phyloP scores from a whole-genome alignment of 2,329 filamentous ascomycete genomes.

The Hypoxylon sp. region DNA sequence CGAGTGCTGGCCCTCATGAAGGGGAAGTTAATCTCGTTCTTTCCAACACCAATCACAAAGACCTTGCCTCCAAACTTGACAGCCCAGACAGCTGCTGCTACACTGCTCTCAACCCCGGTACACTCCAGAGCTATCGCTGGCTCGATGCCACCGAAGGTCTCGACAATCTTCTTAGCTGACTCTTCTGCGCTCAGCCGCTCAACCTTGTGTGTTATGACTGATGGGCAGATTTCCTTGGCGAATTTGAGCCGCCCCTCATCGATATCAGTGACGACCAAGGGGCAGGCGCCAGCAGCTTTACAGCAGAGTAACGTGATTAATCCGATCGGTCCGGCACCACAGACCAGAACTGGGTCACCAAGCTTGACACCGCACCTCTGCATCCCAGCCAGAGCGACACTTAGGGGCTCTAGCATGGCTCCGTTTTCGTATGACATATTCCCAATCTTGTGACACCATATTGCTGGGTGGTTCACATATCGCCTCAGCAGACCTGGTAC shows the following conservation, averaged over 20 bases:
- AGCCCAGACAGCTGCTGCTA: slow-evolving; percentile 88
- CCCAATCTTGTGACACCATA: slow-evolving; percentile 97
- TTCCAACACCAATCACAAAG: slow-evolving; percentile 95
- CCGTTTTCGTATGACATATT: slow-evolving; percentile 94
- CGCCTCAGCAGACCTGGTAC: slow-evolving; percentile 87
- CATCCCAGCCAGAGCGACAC: slow-evolving; percentile 89
- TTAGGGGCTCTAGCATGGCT: slow-evolving; percentile 89
- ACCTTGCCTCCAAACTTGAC: slow-evolving; percentile 97
- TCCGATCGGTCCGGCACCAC: slow-evolving; percentile 94
- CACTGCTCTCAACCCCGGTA: slow-evolving; percentile 92
- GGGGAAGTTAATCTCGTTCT: slow-evolving; percentile 94
- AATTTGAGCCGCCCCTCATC: slow-evolving; percentile 88
- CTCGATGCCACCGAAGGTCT: slow-evolving; percentile 82
- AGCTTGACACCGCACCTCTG: slow-evolving; percentile 85
- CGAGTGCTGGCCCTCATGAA: slow-evolving; percentile 94
- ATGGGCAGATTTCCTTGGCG: slow-evolving; percentile 85
- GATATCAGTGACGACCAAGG: slow-evolving; percentile 95
- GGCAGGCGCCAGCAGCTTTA: slow-evolving; percentile 88
- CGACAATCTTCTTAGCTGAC: slow-evolving; percentile 77
- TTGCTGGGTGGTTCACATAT: slow-evolving; percentile 94
- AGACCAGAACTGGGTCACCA: slow-evolving; percentile 89
- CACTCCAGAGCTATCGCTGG: slow-evolving; percentile 89
- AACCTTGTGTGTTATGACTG: slow-evolving; percentile 85
- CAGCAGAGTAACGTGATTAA: slow-evolving; percentile 89
- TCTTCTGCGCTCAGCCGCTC: slow-evolving; percentile 77